Conservation (phyloP, 1,284 basidiomycete species). For the Apiotrichum porosum region DNA sequence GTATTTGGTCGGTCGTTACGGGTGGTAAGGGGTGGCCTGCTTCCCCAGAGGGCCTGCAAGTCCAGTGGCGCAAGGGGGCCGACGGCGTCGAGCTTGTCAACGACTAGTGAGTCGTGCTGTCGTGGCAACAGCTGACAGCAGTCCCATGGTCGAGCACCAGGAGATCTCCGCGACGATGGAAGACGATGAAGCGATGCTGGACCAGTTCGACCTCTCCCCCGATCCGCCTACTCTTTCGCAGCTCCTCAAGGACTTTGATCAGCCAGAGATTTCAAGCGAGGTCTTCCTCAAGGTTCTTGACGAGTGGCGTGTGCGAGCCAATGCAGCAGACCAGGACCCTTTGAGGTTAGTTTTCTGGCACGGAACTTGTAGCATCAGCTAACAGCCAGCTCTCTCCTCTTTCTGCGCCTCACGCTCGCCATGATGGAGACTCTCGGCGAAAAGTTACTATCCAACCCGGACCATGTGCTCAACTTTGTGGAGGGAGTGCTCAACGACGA, state of each 20-base stretch:
- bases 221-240: constrained; percentile 63
- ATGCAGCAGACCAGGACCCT: constrained; percentile 47
- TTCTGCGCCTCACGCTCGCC: constrained; percentile 70
- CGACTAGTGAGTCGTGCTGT: constrained; percentile 7
- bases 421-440: constrained; percentile 67
- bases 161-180: constrained; percentile 47
- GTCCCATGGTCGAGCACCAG: too few species aligned
- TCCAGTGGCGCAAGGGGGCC: constrained; percentile 27
- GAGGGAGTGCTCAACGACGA: constrained; percentile 58
- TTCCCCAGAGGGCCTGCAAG: constrained; percentile 13
- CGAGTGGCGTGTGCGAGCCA: constrained; percentile 55
- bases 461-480: constrained; percentile 70
- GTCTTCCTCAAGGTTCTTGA: constrained; percentile 70
- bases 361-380: neutral
- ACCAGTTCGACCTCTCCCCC: constrained; percentile 65
- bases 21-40: constrained; percentile 51
- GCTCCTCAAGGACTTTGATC: constrained; percentile 61
- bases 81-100: constrained; percentile 9
- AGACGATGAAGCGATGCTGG: constrained; percentile 55
- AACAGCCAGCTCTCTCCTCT: constrained; percentile 54
- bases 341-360: constrained; percentile 14
- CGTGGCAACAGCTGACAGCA: neutral
- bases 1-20: constrained; percentile 59
- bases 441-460: constrained; percentile 62
- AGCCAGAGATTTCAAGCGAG: constrained; percentile 63